A percentile compares a stretch with the other conserved stretches of the same genome.
phyloP scores from a whole-genome alignment of 257 asterid genomes.

The Ajuga chamaepitys region DNA sequence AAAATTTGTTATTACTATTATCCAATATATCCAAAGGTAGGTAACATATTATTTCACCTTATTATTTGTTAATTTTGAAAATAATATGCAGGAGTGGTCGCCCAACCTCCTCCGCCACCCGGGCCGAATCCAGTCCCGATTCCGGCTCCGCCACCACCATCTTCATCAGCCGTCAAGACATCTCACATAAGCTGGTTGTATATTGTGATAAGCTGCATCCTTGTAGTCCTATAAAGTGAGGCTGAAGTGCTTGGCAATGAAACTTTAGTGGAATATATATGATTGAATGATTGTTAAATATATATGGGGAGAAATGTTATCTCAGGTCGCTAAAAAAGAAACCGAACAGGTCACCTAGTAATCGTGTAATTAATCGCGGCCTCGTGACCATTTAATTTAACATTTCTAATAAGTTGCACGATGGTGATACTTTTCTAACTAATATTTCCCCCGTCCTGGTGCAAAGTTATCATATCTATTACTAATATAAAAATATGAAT shows the following conservation, averaged over 20 bases:
- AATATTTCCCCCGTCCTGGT: too few relatives aligned
- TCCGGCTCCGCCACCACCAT: constrained; percentile 14
- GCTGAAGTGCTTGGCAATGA: not conserved
- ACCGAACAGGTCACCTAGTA: too few relatives aligned
- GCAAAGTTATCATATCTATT: too few relatives aligned
- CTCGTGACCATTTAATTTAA: too few relatives aligned
- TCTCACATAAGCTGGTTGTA: constrained; percentile 20
- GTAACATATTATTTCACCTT: not conserved
- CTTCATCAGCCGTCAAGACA: constrained; percentile 14
- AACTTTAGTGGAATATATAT: not conserved
- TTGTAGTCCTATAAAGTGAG: constrained; percentile 18
- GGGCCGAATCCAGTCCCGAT: not conserved
- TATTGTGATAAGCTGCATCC: constrained; percentile 18
- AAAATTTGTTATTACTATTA: too few relatives aligned
- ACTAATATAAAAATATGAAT: too few relatives aligned
- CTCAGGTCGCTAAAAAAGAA: too few relatives aligned
- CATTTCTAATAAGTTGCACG: too few relatives aligned
- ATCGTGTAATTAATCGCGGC: too few relatives aligned
- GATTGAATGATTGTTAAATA: not conserved
- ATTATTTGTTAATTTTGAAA: not conserved
- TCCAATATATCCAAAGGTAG: too few relatives aligned
- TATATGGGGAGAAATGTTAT: too few relatives aligned
- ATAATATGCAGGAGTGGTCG: not conserved
- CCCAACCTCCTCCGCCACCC: constrained; percentile 11
- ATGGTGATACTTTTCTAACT: too few relatives aligned